Percentiles rank a stretch among this genome's conserved stretches.
phyloP scores from a whole-genome alignment of 2,329 filamentous ascomycete genomes.

The Gliomastix tumulicola region DNA sequence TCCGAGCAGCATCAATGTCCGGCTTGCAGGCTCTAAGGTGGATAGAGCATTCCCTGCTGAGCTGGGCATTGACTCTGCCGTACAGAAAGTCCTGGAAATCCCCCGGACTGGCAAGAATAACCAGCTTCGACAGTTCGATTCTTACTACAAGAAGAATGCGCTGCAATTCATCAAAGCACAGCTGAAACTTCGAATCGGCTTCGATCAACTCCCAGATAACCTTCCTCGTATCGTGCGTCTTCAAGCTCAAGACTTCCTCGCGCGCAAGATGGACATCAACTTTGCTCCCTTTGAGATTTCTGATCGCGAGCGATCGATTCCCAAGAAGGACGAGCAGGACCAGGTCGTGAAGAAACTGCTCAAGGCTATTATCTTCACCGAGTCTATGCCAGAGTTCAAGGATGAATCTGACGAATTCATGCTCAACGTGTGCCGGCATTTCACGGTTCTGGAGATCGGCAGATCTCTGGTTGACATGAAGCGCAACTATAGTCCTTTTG shows the following conservation, averaged over 20 bases:
- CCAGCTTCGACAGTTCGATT: slow-evolving; percentile 58
- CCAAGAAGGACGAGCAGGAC: slow-evolving; percentile 83
- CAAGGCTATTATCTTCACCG: slow-evolving; percentile 81
- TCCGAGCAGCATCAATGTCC: slow-evolving; percentile 76
- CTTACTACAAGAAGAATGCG: slow-evolving; percentile 89
- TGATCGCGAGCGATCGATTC: slow-evolving; percentile 74
- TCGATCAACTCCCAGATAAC: slow-evolving; percentile 84
- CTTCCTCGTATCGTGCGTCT: slow-evolving; percentile 77
- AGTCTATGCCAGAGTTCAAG: slow-evolving; percentile 74
- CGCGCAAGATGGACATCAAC: slow-evolving; percentile 64
- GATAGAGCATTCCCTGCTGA: slow-evolving; percentile 83
- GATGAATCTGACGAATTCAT: slow-evolving; percentile 70
- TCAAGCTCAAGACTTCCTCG: slow-evolving; percentile 78
- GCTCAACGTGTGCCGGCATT: slow-evolving; percentile 77
- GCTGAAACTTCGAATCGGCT: slow-evolving; percentile 82
- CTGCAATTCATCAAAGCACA: slow-evolving; percentile 83
- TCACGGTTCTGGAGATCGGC: slow-evolving; percentile 84
- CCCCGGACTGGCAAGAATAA: slow-evolving; percentile 53
- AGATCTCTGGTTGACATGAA: slow-evolving; percentile 76
- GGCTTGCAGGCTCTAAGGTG: slow-evolving; percentile 81
- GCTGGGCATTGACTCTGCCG: slow-evolving; percentile 81
- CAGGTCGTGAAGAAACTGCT: slow-evolving; percentile 75
- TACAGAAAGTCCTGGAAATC: slow-evolving; percentile 77
- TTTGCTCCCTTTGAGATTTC: slow-evolving; percentile 65
- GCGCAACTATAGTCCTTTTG: slow-evolving; percentile 70